Conservation (phyloP, 345 rosid genomes). For the Brassica rapa region DNA sequence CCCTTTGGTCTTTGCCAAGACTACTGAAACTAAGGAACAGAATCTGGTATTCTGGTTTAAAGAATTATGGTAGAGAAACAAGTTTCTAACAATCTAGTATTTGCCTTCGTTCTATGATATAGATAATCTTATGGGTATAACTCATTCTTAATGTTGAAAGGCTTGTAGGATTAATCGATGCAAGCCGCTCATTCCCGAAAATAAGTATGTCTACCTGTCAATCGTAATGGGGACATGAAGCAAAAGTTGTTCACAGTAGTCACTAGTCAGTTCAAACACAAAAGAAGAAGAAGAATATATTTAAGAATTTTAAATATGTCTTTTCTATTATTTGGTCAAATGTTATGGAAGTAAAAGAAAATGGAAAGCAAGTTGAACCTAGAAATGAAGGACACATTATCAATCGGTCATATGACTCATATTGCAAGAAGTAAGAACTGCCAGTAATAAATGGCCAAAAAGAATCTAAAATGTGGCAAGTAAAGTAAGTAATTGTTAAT, state of each 20-base stretch:
- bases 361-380: neutral
- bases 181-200: neutral
- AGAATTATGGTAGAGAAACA: neutral
- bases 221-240: neutral
- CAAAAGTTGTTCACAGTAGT: neutral
- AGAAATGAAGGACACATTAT: neutral
- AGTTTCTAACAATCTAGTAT: neutral
- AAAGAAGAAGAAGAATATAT: neutral
- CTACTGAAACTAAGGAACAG: neutral
- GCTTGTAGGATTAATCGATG: neutral
- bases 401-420: neutral
- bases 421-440: neutral
- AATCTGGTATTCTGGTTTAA: neutral
- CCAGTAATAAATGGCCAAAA: conserved; percentile 5
- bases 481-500: conserved; percentile 3
- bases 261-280: neutral
- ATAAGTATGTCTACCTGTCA: neutral
- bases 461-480: neutral
- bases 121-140: neutral
- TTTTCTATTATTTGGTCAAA: neutral
- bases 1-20: neutral
- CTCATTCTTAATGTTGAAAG: neutral
- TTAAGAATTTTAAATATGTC: neutral
- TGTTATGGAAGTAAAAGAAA: neutral
- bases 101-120: neutral